Percentiles rank a stretch among this genome's conserved stretches.
Conservation (phyloP, 2,329 filamentous ascomycete genomes). For the Zymoseptoria pseudotritici region DNA sequence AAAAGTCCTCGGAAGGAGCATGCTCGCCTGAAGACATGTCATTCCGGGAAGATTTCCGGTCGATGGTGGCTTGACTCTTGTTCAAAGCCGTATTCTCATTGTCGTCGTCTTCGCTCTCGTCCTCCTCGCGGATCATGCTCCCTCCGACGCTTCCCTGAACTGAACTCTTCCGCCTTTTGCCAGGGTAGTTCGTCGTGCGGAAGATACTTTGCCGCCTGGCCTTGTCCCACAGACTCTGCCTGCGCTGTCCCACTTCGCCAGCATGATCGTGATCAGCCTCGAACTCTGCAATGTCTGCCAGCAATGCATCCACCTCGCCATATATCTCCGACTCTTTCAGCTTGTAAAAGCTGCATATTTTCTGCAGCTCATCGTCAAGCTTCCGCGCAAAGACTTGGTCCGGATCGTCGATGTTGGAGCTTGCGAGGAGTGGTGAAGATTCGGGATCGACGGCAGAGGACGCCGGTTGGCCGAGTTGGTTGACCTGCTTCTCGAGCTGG, state of each 20-base stretch:
- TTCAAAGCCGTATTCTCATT: slow-evolving; percentile 40
- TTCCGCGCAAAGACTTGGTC: slow-evolving; percentile 75
- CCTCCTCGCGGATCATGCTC: slow-evolving; percentile 53
- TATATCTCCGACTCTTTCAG: slow-evolving; percentile 84
- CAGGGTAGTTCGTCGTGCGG: slow-evolving; percentile 37
- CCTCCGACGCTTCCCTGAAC: slow-evolving; percentile 30
- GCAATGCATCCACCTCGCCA: slow-evolving; percentile 69
- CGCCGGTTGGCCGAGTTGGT: slow-evolving; percentile 42
- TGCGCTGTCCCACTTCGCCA: slow-evolving; percentile 22
- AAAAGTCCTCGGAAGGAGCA: slow-evolving; percentile 8
- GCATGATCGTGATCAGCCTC: slow-evolving; percentile 46
- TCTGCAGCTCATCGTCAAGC: slow-evolving; percentile 83
- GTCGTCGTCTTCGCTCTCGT: slow-evolving; percentile 48
- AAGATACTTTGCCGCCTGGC: slow-evolving; percentile 44
- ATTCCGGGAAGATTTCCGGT: slow-evolving; percentile 12
- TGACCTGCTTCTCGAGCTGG: slow-evolving; percentile 76
- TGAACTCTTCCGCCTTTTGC: slow-evolving; percentile 39
- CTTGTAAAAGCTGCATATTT: slow-evolving; percentile 84
- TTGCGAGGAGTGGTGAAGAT: slow-evolving; percentile 68
- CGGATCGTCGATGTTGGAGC: slow-evolving; percentile 54
- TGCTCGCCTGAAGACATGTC: slow-evolving; percentile 17
- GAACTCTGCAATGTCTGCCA: slow-evolving; percentile 64
- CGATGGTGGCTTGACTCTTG: slow-evolving; percentile 27
- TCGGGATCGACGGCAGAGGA: slow-evolving; percentile 59
- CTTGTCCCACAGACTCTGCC: slow-evolving; percentile 27